phyloP scores from a whole-genome alignment of 169 alveolate genomes.

The Amoebophrya sp. region DNA sequence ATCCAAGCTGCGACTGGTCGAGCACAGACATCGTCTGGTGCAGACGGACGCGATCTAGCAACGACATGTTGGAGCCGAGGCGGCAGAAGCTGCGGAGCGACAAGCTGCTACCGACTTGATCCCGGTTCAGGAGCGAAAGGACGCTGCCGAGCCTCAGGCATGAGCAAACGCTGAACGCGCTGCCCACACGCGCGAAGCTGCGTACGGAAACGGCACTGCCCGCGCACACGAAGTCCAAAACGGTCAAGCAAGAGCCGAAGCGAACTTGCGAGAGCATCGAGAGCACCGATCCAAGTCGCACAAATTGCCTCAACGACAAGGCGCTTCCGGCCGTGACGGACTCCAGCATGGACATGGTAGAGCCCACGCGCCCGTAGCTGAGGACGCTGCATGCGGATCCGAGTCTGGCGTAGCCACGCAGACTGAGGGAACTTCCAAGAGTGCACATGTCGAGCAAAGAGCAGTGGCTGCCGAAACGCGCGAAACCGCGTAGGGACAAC shows the following conservation, averaged over 20 bases:
- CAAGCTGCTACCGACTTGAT: neutral
- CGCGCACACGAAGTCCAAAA: neutral
- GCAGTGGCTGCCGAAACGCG: neutral
- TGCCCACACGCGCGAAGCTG: constrained; percentile 13
- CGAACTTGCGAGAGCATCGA: neutral
- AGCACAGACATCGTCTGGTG: neutral
- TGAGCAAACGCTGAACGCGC: neutral
- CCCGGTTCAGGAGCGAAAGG: neutral
- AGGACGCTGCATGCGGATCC: neutral
- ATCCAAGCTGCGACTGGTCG: neutral
- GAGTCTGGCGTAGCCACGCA: neutral
- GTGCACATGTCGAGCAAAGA: neutral
- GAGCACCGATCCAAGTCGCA: neutral
- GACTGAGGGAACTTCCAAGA: neutral
- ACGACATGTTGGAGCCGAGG: constrained; percentile 1
- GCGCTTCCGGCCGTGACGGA: neutral
- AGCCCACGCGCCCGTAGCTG: neutral
- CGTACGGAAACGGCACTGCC: constrained; percentile 30
- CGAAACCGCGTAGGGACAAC: constrained; percentile 22
- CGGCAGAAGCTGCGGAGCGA: constrained; percentile 27
- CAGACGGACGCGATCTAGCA: neutral
- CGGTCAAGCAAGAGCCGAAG: neutral
- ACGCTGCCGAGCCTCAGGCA: neutral
- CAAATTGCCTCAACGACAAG: neutral
- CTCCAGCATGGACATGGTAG: neutral